These are phyloP conservation scores for Hevea brasiliensis DNA, from an alignment of 345 rosid genomes.

Conservation along the genomic window DNA sequence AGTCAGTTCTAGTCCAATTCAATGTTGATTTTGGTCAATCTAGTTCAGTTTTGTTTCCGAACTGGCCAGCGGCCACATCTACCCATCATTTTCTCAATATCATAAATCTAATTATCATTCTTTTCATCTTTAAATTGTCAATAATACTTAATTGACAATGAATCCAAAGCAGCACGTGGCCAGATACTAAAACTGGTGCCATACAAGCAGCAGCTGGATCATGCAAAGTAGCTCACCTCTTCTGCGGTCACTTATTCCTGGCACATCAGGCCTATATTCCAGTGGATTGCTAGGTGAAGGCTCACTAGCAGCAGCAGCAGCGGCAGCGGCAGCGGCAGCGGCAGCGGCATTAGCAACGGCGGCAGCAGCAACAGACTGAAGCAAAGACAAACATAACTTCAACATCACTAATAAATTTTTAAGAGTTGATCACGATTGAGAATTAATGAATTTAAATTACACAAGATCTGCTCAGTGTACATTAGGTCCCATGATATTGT, in stretches of 20 bases:
- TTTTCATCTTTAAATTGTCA: neutral
- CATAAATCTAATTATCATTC: neutral
- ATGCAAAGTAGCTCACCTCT: constrained; percentile 49
- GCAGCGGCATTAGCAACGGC: too few species aligned
- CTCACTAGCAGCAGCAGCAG: constrained; percentile 32
- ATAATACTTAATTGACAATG: neutral
- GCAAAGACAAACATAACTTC: neutral
- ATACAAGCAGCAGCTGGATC: constrained; percentile 11
- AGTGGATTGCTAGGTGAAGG: constrained; percentile 31
- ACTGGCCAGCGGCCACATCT: too few species aligned
- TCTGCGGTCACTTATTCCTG: constrained; percentile 54
- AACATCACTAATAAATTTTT: neutral
- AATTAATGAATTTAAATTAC: neutral
- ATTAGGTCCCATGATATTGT: neutral
- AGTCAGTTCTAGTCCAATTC: too few species aligned
- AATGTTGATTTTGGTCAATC: too few species aligned
- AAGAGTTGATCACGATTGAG: neutral
- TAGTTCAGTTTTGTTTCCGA: too few species aligned
- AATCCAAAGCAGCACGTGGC: neutral
- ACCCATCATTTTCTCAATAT: neutral
- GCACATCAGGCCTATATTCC: constrained; percentile 51
- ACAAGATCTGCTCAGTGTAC: neutral
- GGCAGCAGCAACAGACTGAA: constrained; percentile 10
- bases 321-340: constrained; percentile 8
- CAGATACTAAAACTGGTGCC: constrained; percentile 4